phyloP scores from a whole-genome alignment of 148 eudicot genomes.

The Bassia scoparia region DNA sequence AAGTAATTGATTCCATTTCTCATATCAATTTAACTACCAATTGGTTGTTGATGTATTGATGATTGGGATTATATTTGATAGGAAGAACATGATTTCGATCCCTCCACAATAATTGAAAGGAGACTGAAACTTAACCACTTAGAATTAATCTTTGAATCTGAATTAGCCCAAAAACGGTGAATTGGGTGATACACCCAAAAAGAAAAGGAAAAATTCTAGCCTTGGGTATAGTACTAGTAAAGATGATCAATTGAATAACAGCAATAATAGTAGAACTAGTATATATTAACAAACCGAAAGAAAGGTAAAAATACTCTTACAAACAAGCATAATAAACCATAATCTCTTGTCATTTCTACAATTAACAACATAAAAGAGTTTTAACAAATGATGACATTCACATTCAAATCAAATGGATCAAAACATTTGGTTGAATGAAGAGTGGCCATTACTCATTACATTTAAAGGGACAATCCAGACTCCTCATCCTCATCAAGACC shows the following conservation, averaged over 20 bases:
- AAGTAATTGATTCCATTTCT: too few relatives aligned
- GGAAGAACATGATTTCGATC: too few relatives aligned
- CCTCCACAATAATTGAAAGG: too few relatives aligned
- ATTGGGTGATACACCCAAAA: too few relatives aligned
- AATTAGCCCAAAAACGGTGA: too few relatives aligned
- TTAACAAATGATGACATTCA: conserved; percentile 22
- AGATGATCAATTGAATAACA: background rate
- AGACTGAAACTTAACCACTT: too few relatives aligned
- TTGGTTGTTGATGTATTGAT: too few relatives aligned
- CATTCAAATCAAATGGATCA: conserved; percentile 9
- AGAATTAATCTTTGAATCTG: too few relatives aligned
- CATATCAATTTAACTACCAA: too few relatives aligned
- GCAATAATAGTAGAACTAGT: background rate
- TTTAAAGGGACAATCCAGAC: conserved; percentile 85
- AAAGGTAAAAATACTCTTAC: background rate
- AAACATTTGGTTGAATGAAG: background rate
- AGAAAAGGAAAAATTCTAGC: too few relatives aligned
- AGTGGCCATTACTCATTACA: background rate
- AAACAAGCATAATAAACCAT: conserved; percentile 11
- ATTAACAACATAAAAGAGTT: conserved; percentile 1
- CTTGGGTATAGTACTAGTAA: too few relatives aligned
- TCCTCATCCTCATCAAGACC: conserved; percentile 94
- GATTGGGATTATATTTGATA: too few relatives aligned
- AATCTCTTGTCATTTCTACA: conserved; percentile 21
- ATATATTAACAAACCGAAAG: conserved; percentile 2